Conservation (phyloP, 257 asterid species). For the Striga asiatica region DNA sequence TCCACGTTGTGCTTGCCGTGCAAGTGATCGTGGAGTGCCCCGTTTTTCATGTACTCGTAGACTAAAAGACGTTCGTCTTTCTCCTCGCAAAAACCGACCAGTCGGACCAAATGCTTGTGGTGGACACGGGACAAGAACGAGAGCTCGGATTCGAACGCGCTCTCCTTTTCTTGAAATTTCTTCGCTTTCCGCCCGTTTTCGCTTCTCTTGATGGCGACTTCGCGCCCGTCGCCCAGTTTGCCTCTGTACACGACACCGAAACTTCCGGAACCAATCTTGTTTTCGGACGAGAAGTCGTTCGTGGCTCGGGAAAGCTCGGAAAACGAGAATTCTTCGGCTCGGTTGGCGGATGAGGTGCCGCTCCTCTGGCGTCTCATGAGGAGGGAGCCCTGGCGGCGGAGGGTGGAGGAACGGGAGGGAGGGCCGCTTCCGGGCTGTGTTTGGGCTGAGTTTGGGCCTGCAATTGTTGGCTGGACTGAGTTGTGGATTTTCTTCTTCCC, state of each 20-base stretch:
- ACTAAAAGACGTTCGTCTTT: constrained; percentile 70
- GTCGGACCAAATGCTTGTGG: constrained; percentile 76
- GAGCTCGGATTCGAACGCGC: constrained; percentile 73
- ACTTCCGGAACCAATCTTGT: constrained; percentile 82
- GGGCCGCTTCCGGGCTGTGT: constrained; percentile 44
- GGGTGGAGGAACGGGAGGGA: constrained; percentile 63
- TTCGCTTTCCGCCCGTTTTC: constrained; percentile 39
- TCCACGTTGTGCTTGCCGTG: constrained; percentile 47
- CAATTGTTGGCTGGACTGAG: constrained; percentile 74
- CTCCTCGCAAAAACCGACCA: constrained; percentile 73
- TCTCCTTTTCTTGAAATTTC: constrained; percentile 78
- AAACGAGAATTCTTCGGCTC: constrained; percentile 64
- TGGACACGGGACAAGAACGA: constrained; percentile 78
- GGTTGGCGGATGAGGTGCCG: constrained; percentile 52
- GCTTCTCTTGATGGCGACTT: constrained; percentile 75
- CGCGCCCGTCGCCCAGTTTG: constrained; percentile 54
- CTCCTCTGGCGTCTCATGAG: constrained; percentile 83
- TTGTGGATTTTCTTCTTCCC: constrained; percentile 77
- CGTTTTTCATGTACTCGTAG: constrained; percentile 80
- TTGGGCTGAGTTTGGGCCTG: constrained; percentile 19
- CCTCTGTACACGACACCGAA: constrained; percentile 76
- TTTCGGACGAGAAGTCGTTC: constrained; percentile 43
- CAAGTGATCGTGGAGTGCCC: constrained; percentile 69
- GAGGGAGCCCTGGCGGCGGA: constrained; percentile 68
- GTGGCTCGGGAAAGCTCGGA: constrained; percentile 56